A percentile compares a stretch with the other conserved stretches of the same genome.
Conservation (phyloP, 116 monocot species). For the Iris pallida region DNA sequence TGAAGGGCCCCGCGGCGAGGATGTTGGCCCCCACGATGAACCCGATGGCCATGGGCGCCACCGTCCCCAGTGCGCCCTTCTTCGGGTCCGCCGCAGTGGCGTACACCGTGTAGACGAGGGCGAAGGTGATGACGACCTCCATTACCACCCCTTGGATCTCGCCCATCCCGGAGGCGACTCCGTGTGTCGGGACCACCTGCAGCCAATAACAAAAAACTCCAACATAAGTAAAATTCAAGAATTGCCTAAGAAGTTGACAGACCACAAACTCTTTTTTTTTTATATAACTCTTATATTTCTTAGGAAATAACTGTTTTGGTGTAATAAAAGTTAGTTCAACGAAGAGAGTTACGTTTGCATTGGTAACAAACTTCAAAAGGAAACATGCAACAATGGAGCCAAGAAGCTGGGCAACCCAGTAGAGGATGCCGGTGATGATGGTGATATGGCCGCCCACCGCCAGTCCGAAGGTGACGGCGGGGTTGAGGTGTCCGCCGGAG, state of each 20-base stretch:
- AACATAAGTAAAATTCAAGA: no score
- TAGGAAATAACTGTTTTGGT: no score
- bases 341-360: no score
- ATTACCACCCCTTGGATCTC: conserved; percentile 29
- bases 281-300: no score
- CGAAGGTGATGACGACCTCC: conserved; percentile 43
- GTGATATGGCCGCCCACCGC: conserved; percentile 67
- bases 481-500: conserved; percentile 77
- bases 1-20: conserved; percentile 34
- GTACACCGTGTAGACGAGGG: conserved; percentile 35
- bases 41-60: conserved; percentile 38
- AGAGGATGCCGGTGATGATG: conserved; percentile 63
- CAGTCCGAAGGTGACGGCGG: conserved; percentile 61
- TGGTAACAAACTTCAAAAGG: conserved; percentile 50
- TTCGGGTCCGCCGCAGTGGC: conserved; percentile 43
- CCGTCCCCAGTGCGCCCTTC: conserved; percentile 35
- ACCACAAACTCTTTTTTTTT: no score
- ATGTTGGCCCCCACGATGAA: conserved; percentile 44
- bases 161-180: conserved; percentile 38
- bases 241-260: no score
- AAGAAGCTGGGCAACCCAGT: conserved; percentile 65
- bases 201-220: neutral
- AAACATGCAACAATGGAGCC: conserved; percentile 41
- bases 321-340: no score
- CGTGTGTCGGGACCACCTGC: conserved; percentile 36